phyloP scores from a whole-genome alignment of 1,139 yeast species.

The Keqinozyma sinolaborantium region DNA sequence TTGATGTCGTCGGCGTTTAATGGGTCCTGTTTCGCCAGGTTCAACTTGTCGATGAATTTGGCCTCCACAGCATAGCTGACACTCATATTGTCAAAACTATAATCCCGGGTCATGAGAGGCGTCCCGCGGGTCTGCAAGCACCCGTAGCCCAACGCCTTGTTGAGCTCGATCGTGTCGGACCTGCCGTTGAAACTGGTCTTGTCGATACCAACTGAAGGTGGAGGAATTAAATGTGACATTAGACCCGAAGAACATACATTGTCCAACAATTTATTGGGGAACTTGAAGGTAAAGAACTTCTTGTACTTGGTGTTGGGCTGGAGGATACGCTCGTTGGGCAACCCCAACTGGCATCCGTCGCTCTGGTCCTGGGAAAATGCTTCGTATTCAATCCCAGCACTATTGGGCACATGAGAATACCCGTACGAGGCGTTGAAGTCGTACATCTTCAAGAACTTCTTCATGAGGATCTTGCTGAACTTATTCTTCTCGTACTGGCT shows the following conservation, averaged over 20 bases:
- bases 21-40: conserved; percentile 21
- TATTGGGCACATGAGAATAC: conserved; percentile 39
- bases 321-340: conserved; percentile 48
- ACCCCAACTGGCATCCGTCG: conserved; percentile 52
- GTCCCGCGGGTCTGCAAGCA: conserved; percentile 38
- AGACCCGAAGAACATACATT: conserved; percentile 52
- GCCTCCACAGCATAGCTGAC: conserved; percentile 43
- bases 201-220: conserved; percentile 66
- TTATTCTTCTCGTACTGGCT: conserved; percentile 14
- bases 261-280: conserved; percentile 58
- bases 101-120: conserved; percentile 41
- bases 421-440: conserved; percentile 47
- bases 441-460: conserved; percentile 45
- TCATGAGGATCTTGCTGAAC: conserved; percentile 32
- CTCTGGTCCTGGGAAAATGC: conserved; percentile 37
- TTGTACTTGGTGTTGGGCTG: conserved; percentile 52
- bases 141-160: conserved; percentile 46
- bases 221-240: conserved; percentile 53
- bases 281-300: conserved; percentile 60
- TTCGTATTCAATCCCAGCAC: conserved; percentile 49
- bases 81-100: conserved; percentile 39
- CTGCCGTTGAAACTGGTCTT: conserved; percentile 34
- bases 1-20: conserved; percentile 37
- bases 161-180: conserved; percentile 32
- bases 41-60: conserved; percentile 37